These are phyloP conservation scores for Prunus davidiana DNA, from an alignment of 306 rosid genomes.

Conservation along the genomic window DNA sequence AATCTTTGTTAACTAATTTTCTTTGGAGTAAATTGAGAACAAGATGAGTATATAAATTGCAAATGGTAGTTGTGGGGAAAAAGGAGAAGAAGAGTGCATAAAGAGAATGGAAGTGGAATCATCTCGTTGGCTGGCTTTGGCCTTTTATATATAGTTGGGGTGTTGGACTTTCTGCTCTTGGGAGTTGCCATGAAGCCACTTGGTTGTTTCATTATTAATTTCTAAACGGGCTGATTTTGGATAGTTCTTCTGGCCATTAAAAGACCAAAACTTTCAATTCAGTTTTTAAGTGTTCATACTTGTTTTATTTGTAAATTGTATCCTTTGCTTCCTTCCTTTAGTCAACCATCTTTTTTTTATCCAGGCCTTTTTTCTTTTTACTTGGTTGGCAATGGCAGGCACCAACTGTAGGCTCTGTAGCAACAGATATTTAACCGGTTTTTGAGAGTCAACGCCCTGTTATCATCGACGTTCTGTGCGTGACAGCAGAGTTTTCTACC, in stretches of 20 bases:
- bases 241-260: neutral
- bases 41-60: neutral
- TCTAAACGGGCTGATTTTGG: neutral
- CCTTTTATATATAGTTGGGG: neutral
- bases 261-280: neutral
- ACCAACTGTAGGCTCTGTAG: neutral
- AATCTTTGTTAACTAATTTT: neutral
- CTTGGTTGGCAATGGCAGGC: neutral
- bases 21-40: neutral
- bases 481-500: neutral
- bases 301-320: no score
- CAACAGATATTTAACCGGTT: neutral
- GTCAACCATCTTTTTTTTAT: neutral
- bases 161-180: slow-evolving; percentile 2
- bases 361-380: neutral
- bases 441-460: neutral
- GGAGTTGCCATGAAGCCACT: slow-evolving; percentile 21
- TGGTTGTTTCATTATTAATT: neutral
- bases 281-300: no score
- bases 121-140: neutral
- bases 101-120: slow-evolving; percentile 2
- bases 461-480: neutral
- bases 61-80: neutral
- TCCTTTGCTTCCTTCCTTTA: neutral
- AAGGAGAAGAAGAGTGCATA: neutral